Evolutionary conservation across 371 early-diverging fungal genomes (phyloP), one percentile per base, ranked within the genome.

Genomic region (Rhizopus arrhizus): DNA sequence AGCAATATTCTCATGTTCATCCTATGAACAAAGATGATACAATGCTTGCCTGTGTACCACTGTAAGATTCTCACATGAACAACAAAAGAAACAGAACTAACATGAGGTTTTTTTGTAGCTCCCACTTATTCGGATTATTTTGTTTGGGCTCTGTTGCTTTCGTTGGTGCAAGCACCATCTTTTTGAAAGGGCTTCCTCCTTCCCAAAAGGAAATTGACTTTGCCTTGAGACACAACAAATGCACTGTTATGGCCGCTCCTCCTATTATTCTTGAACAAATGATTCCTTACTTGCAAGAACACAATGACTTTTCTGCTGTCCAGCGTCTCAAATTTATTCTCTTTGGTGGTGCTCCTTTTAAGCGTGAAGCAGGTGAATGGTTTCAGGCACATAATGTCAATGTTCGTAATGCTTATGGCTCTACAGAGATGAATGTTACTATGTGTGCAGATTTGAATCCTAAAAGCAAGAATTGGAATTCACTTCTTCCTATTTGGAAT

Each of bases 341-440:
- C 8, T 84, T 82, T 50, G 96, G 94, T 15, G 93, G 94, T 35
- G 95, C 96, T 1, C 87, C 92, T n/a, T 73, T 95, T 40, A 64
- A 50, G 32, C 5, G 22, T 8, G 57, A 59, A 36, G 29, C 55
- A 4, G 61, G 61, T 7, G 49, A 61, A 13, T 65, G 64, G 64
- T 50, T 61, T 16, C 53, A 50, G 1, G 12, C 41, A 22, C 51
- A 53, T 38, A 50, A 58, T 5, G 31, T 69, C 4, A 62, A 62
- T 42, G 22, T 63, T 41, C 59, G 62, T 11, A 22, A 35, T n/a
- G 13, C 46, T 10, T 67, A 62, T 22, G 68, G 68, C 38, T 34
- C 60, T 8, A 62, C 63, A 28, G 68, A 67, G 42, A 59, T 34
- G 8, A 53, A 53, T 35, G 52, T 38, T 9, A 5, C 35, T 15